Evolutionary conservation across 768 basidiomycete species (phyloP).

Genomic region (Coprinopsis cinerea): DNA sequence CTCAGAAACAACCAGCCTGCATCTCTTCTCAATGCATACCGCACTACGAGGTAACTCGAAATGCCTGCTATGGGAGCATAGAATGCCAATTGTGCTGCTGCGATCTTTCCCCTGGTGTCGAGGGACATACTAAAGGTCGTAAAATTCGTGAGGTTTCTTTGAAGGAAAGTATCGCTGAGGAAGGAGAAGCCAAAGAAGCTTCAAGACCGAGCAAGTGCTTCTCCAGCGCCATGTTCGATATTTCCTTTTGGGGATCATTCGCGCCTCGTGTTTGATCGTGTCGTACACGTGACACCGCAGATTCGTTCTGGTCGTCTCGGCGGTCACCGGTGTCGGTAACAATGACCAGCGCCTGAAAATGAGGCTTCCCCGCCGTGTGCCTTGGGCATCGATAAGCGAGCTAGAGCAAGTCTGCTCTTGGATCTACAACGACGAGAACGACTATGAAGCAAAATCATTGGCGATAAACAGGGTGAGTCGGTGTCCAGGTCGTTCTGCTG

Average conservation of each 20-base stretch:
- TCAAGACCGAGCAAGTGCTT: constrained; percentile 8
- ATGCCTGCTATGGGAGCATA: constrained; percentile 51
- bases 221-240: constrained; percentile 4
- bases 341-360: constrained; percentile 19
- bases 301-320: not conserved
- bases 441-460: constrained; percentile 44
- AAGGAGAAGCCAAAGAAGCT: constrained; percentile 8
- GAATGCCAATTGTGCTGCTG: constrained; percentile 52
- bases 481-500: not conserved
- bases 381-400: constrained; percentile 67
- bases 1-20: constrained; percentile 67
- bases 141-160: constrained; percentile 2
- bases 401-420: constrained; percentile 71
- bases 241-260: constrained; percentile 10
- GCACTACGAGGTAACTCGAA: constrained; percentile 38
- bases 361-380: constrained; percentile 74
- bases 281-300: constrained; percentile 1
- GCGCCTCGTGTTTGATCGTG: constrained; percentile 9
- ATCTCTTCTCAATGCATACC: constrained; percentile 52
- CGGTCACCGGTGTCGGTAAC: not conserved
- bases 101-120: constrained; percentile 44
- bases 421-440: constrained; percentile 65
- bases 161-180: constrained; percentile 9
- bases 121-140: constrained; percentile 15
- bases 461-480: constrained; percentile 60